phyloP scores from a whole-genome alignment of 2,329 filamentous ascomycete genomes.

The Microdochium nivale region DNA sequence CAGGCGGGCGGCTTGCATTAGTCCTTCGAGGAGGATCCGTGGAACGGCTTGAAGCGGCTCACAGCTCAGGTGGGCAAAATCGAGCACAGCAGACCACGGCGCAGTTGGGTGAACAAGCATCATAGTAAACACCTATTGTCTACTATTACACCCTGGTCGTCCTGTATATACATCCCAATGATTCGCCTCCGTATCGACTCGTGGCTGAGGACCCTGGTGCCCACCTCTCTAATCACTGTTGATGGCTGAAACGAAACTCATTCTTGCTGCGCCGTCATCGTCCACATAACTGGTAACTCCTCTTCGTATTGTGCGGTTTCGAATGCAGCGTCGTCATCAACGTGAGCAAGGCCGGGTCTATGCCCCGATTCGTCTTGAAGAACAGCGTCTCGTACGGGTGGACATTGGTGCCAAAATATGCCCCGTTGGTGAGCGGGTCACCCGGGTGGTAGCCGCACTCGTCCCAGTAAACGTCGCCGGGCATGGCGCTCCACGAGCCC shows the following conservation, averaged over 20 bases:
- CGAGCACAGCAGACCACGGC: neutral
- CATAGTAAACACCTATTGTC: too few relatives aligned
- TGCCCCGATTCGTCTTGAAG: slow-evolving; percentile 21
- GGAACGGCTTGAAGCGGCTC: neutral
- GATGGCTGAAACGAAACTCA: too few relatives aligned
- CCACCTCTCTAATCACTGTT: too few relatives aligned
- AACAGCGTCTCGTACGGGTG: slow-evolving; percentile 30
- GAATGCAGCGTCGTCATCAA: slow-evolving; percentile 22
- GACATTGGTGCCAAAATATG: slow-evolving; percentile 22
- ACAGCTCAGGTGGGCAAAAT: too few relatives aligned
- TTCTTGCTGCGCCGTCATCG: slow-evolving; percentile 6
- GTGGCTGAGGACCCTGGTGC: neutral
- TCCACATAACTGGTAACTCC: slow-evolving; percentile 16
- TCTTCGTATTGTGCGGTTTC: slow-evolving; percentile 4
- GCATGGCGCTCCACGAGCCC: slow-evolving; percentile 14
- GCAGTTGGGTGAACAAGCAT: too few relatives aligned
- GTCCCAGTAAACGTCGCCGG: slow-evolving; percentile 10
- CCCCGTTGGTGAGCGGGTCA: slow-evolving; percentile 15
- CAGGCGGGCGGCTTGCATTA: neutral
- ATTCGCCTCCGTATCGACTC: too few relatives aligned
- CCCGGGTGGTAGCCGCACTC: slow-evolving; percentile 11
- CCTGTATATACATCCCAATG: too few relatives aligned
- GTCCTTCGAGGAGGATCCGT: neutral
- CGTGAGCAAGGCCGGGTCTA: slow-evolving; percentile 16
- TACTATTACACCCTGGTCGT: too few relatives aligned